Evolutionary conservation across 495 filamentous ascomycete genomes (phyloP), one percentile per base, ranked within the genome.

Genomic region (Tuber borchii): DNA sequence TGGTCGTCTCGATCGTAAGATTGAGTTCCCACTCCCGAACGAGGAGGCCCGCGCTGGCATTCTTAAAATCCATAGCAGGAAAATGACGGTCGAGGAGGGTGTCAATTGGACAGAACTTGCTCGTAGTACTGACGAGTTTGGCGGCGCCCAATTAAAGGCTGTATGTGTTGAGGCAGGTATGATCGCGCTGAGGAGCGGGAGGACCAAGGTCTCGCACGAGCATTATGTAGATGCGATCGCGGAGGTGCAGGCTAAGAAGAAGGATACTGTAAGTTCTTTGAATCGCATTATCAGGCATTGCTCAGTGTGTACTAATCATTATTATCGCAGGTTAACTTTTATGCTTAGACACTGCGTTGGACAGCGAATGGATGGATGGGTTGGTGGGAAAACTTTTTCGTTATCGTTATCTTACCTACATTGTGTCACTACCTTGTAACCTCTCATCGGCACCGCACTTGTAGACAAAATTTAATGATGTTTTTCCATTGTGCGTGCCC

Each of bases 91-190:
- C 14, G 93, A 97, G 81, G 89, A 92, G 75, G 90, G 87, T 44
- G 92, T 99, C 82, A 99, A 99, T 88, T 99, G 96, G 96, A 88
- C 89, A 69, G 95, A 99, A 85, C 84, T 99, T 84, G 95, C 95
- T 8, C 89, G 95, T 80, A 95, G 92, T 85, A 99, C 95, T n/a
- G 95, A 99, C 84, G 95, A 99, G 86, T 99, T 99, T 84, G 95
- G 95, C 39, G 95, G 95, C 80, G 95, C 95, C 72, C 93, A 96
- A 88, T 84, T 99, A 77, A 99, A 99, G 87, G 95, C 95, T 69
- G 95, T 99, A 42, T 99, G 95, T 84, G 95, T 99, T 56, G 95
- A 99, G 85, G 95, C 95, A 43, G 95, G 95, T 84, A 99, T 99
- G 95, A 99, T 99, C 86, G 95, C 95, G 31, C 86, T 99, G 79